Evolutionary conservation across 371 early-diverging fungal genomes (phyloP), one percentile per base, ranked within the genome.

Genomic region (Batkoa obscura): DNA sequence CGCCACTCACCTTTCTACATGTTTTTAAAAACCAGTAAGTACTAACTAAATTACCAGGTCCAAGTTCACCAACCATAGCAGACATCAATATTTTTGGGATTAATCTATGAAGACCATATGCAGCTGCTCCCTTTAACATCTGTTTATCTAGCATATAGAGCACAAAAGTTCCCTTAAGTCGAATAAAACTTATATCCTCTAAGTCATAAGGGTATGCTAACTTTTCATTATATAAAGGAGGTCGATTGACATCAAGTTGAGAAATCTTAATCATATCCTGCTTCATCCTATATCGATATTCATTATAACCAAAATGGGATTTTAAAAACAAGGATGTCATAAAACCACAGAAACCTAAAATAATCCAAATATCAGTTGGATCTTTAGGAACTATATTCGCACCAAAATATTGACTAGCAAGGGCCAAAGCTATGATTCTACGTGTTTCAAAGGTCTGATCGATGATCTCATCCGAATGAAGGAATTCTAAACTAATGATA

Each of bases 321-420:
- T 75, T 72, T 50, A 90, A 68, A 62, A 83, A 90, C 52, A 82
- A 66, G 0, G 80, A 72, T 0, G 82, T 72, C 59, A 86, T 73
- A 47, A 77, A 80, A 62, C 84, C 79, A 0, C 84, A 76, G 39
- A 95, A 63, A 10, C 93, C 94, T 32, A 73, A 66, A 0, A 82
- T 77, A 34, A 95, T 67, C 96, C 96, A 95, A 17, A 75, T 71
- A 63, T 95, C 96, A 2, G 79, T 69, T 67, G 70, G 63, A 53
- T 75, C 62, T 58, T 82, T 83, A 9, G 84, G 85, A 17, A 74
- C 70, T 41, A 95, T 78, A 60, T 83, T 84, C 12, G 85, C 76
- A 10, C 94, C 94, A 69, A 93, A 91, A 93, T 94, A 95, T 68
- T 94, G 94, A 43, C 74, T 70, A 9, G 89, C 87, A 0, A 93